Evolutionary conservation across 2,329 filamentous ascomycete genomes (phyloP).

Genomic region (Aspergillus ruber): DNA sequence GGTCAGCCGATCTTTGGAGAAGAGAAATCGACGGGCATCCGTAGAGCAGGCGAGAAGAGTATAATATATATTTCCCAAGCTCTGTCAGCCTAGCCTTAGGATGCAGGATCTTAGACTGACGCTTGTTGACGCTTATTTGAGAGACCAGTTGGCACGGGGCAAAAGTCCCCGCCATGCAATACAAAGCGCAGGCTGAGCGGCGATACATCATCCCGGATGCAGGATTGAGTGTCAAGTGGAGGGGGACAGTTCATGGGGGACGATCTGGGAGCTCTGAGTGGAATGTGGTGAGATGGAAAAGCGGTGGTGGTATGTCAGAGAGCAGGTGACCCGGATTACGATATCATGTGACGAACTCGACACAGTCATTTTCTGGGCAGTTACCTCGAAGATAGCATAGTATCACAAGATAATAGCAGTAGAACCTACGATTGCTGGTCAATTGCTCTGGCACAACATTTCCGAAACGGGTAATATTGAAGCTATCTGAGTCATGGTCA

Average conservation of each 20-base stretch:
- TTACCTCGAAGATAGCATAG: not conserved
- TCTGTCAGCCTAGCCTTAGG: too few relatives aligned
- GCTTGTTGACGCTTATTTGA: not conserved
- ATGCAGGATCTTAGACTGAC: not conserved
- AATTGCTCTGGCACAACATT: not conserved
- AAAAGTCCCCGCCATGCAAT: not conserved
- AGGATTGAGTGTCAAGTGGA: not conserved
- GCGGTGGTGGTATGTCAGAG: too few relatives aligned
- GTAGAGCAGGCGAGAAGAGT: too few relatives aligned
- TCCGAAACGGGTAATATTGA: not conserved
- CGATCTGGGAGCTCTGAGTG: not conserved
- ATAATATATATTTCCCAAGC: too few relatives aligned
- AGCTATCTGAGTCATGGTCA: not conserved
- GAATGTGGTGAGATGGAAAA: not conserved
- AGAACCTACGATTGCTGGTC: not conserved
- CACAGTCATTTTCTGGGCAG: not conserved
- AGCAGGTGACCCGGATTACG: too few relatives aligned
- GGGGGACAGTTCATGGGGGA: not conserved
- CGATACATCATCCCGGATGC: not conserved
- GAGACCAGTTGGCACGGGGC: not conserved
- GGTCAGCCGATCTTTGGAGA: not conserved
- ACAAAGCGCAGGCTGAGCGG: not conserved
- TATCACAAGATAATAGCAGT: not conserved
- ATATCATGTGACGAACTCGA: not conserved
- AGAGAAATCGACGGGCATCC: not conserved